A percentile compares a stretch with the other conserved stretches of the same genome.
Conservation (phyloP, 768 basidiomycete genomes). For the Serendipita sp. region DNA sequence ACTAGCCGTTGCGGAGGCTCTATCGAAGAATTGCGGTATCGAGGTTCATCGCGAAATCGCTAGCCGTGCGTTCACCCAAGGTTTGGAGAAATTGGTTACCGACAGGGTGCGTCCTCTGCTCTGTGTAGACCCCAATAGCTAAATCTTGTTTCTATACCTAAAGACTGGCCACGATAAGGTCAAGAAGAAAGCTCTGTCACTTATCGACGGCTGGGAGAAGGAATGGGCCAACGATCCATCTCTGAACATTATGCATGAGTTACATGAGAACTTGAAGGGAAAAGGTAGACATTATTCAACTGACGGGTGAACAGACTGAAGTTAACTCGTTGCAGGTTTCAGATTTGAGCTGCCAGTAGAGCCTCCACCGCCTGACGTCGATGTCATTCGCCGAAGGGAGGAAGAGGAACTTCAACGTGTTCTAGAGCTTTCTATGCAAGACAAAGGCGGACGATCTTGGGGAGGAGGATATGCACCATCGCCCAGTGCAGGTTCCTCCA, state of each 20-base stretch:
- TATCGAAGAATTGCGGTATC: slow-evolving; percentile 81
- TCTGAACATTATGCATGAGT: slow-evolving; percentile 81
- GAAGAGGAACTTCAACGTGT: slow-evolving; percentile 91
- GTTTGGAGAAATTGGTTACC: slow-evolving; percentile 67
- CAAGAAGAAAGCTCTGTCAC: slow-evolving; percentile 47
- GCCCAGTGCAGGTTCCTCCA: slow-evolving; percentile 24
- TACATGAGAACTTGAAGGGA: slow-evolving; percentile 60
- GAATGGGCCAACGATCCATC: slow-evolving; percentile 69
- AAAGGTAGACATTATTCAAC: slow-evolving; percentile 42
- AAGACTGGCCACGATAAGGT: slow-evolving; percentile 88
- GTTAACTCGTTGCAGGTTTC: slow-evolving; percentile 32
- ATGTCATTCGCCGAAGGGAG: slow-evolving; percentile 65
- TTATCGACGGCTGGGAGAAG: slow-evolving; percentile 69
- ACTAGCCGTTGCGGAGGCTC: slow-evolving; percentile 68
- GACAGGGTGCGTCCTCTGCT: slow-evolving; percentile 46
- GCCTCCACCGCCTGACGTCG: slow-evolving; percentile 49
- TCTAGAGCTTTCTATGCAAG: slow-evolving; percentile 82
- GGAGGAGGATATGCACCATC: slow-evolving; percentile 31
- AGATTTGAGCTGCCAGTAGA: slow-evolving; percentile 50
- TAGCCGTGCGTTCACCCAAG: slow-evolving; percentile 77
- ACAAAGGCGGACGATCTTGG: slow-evolving; percentile 60
- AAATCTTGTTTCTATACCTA: slow-evolving; percentile 8
- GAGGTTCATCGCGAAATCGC: slow-evolving; percentile 74
- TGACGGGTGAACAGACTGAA: slow-evolving; percentile 10
- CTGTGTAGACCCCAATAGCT: slow-evolving; percentile 6